Conservation (phyloP, 1,284 basidiomycete species). For the Trichosporon ovoides region DNA sequence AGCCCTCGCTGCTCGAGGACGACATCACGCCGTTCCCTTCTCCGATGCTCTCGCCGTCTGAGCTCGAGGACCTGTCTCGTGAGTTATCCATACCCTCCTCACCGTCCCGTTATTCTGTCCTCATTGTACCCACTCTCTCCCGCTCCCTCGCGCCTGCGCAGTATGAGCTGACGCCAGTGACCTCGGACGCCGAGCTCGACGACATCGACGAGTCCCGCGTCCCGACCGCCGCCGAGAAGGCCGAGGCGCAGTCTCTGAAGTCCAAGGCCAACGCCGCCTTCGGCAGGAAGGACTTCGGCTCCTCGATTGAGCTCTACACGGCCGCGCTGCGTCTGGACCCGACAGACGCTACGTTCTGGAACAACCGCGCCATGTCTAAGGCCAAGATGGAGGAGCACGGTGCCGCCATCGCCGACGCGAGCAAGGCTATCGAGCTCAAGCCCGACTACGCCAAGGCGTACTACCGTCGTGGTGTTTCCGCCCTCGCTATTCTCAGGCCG, state of each 20-base stretch:
- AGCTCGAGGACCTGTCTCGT: slow-evolving; percentile 40
- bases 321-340: slow-evolving; percentile 75
- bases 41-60: slow-evolving; percentile 33
- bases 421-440: slow-evolving; percentile 81
- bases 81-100: no score
- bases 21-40: slow-evolving; percentile 47
- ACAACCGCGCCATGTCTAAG: slow-evolving; percentile 51
- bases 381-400: slow-evolving; percentile 53
- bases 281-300: slow-evolving; percentile 57
- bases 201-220: slow-evolving; percentile 44
- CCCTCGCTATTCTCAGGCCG: slow-evolving; percentile 81
- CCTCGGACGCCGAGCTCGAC: slow-evolving; percentile 41
- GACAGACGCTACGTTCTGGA: slow-evolving; percentile 47
- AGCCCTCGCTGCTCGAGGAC: slow-evolving; percentile 23
- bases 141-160: no score
- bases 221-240: slow-evolving; percentile 63
- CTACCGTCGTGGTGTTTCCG: slow-evolving; percentile 78
- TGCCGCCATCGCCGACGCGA: slow-evolving; percentile 47
- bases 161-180: slow-evolving; percentile 35
- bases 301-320: slow-evolving; percentile 66
- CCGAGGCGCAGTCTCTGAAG: slow-evolving; percentile 66
- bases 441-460: slow-evolving; percentile 74
- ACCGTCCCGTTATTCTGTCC: no score
- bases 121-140: no score
- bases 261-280: slow-evolving; percentile 82